Evolutionary conservation across 345 rosid species (phyloP).

Genomic region (rapeseed (Brassica napus)): Da-Ae NC_063442.1:8035001-8035500

Average conservation of each 20-base stretch:
- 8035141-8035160: too few relatives aligned
- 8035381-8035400: slow-evolving; percentile 61
- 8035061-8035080: too few relatives aligned
- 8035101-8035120: too few relatives aligned
- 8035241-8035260: slow-evolving; percentile 28
- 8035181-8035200: background rate
- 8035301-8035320: slow-evolving; percentile 29
- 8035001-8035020: too few relatives aligned
- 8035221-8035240: slow-evolving; percentile 32
- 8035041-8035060: too few relatives aligned
- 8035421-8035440: slow-evolving; percentile 16
- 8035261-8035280: background rate
- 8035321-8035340: slow-evolving; percentile 4
- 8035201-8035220: background rate
- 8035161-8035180: background rate
- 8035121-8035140: too few relatives aligned
- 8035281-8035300: slow-evolving; percentile 3
- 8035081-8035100: too few relatives aligned
- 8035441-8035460: slow-evolving; percentile 66
- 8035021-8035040: too few relatives aligned
- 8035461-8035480: slow-evolving; percentile 83
- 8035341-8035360: slow-evolving; percentile 1
- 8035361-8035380: slow-evolving; percentile 1
- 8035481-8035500: slow-evolving; percentile 85
- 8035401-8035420: slow-evolving; percentile 49